Evolutionary conservation across 2,329 filamentous ascomycete species (phyloP).

Genomic region (Calonectria honghensis): DNA sequence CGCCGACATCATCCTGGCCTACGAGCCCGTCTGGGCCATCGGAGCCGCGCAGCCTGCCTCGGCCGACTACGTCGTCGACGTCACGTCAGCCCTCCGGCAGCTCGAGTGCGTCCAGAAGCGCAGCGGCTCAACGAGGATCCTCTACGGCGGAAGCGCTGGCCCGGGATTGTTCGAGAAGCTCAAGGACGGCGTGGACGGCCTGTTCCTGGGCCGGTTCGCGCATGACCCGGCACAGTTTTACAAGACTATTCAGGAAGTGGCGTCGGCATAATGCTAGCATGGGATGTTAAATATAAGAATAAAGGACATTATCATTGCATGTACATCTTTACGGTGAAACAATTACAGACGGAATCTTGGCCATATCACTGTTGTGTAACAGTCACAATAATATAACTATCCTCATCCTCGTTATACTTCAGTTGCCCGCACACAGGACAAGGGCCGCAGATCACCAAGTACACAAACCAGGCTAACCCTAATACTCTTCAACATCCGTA

Average conservation of each 20-base stretch:
- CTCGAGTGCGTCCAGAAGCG: constrained; percentile 71
- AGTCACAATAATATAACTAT: background rate
- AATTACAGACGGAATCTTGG: background rate
- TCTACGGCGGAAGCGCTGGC: constrained; percentile 90
- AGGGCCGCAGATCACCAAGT: background rate
- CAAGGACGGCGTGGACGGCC: constrained; percentile 82
- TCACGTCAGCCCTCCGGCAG: constrained; percentile 78
- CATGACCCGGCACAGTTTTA: constrained; percentile 84
- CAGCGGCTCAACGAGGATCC: constrained; percentile 77
- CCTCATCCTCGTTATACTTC: too few species aligned
- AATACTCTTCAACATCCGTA: constrained; percentile 32
- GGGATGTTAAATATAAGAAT: background rate
- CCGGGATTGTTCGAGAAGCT: constrained; percentile 83
- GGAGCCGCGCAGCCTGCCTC: constrained; percentile 83
- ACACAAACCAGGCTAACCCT: background rate
- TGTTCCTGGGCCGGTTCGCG: constrained; percentile 88
- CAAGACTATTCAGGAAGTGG: constrained; percentile 83
- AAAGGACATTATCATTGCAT: background rate
- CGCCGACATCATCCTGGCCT: constrained; percentile 85
- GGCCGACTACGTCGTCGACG: constrained; percentile 82
- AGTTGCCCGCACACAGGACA: background rate
- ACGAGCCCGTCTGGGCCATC: constrained; percentile 94
- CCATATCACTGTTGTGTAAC: background rate
- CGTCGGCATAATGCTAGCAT: constrained; percentile 60
- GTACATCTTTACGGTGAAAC: background rate